A percentile compares a stretch with the other conserved stretches of the same genome.
These are phyloP conservation scores for Halenospora varia DNA, from an alignment of 495 filamentous ascomycete species.

Conservation along the genomic window DNA sequence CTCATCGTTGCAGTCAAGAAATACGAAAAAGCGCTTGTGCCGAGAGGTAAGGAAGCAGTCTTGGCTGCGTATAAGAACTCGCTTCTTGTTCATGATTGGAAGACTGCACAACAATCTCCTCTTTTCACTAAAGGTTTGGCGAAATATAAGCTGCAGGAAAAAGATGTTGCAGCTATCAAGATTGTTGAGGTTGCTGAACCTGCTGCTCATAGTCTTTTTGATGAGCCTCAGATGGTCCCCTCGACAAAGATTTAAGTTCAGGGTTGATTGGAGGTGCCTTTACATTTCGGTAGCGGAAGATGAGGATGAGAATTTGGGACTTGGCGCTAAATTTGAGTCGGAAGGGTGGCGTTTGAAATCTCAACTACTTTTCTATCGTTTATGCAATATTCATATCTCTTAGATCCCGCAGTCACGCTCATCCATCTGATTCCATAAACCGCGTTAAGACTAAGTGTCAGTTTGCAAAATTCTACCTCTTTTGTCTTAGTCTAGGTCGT, in stretches of 20 bases:
- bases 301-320: not conserved
- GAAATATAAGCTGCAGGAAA: not conserved
- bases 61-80: slow-evolving; percentile 28
- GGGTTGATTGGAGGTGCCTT: not conserved
- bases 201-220: not conserved
- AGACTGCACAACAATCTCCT: not conserved
- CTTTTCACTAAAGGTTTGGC: not conserved
- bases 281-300: not conserved
- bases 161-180: not conserved
- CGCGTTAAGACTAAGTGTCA: not conserved
- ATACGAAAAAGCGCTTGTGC: slow-evolving; percentile 35
- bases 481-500: not conserved
- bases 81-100: slow-evolving; percentile 35
- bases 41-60: slow-evolving; percentile 29
- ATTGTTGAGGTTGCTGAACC: not conserved
- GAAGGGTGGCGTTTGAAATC: not conserved
- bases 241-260: not conserved
- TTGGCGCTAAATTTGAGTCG: not conserved
- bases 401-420: not conserved
- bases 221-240: not conserved
- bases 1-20: slow-evolving; percentile 20
- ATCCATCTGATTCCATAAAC: not conserved
- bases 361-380: not conserved
- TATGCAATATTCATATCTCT: not conserved
- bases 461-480: not conserved